These are phyloP conservation scores for Pholiota conissans DNA, from an alignment of 768 basidiomycete species.

Conservation along the genomic window DNA sequence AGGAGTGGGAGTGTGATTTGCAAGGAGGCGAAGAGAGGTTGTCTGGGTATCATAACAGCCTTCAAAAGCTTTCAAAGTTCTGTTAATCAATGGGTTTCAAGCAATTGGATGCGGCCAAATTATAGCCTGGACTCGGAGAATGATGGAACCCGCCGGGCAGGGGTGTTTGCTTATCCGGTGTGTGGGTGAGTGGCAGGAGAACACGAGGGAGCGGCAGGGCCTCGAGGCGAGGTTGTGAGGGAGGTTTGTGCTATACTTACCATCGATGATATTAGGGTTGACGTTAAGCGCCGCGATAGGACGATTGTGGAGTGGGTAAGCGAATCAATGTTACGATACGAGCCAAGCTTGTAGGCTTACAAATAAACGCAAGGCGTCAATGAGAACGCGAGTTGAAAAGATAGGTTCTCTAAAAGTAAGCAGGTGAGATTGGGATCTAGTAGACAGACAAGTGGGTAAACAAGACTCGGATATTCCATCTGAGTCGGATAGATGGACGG, in stretches of 20 bases:
- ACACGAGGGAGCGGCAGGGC: not conserved
- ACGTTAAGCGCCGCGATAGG: not conserved
- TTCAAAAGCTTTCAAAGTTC: no score
- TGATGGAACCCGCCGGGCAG: not conserved
- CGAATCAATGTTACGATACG: not conserved
- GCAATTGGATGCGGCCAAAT: no score
- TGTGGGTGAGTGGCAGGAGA: not conserved
- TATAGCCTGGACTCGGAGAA: not conserved
- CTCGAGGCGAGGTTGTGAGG: not conserved
- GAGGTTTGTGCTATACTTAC: no score
- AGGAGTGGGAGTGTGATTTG: no score
- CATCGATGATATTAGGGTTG: not conserved
- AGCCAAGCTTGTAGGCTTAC: no score
- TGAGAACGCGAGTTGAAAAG: not conserved
- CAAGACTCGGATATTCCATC: not conserved
- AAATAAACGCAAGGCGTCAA: no score
- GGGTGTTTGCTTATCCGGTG: not conserved
- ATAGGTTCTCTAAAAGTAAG: not conserved
- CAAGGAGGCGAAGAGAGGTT: no score
- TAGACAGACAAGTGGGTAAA: not conserved
- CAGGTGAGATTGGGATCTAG: not conserved
- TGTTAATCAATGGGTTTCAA: no score
- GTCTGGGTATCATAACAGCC: no score
- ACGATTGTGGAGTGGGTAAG: not conserved
- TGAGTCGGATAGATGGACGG: not conserved